A percentile compares a stretch with the other conserved stretches of the same genome.
Evolutionary conservation across 805 yeast species (phyloP).

Genomic region (Wickerhamiella musiphila): DNA sequence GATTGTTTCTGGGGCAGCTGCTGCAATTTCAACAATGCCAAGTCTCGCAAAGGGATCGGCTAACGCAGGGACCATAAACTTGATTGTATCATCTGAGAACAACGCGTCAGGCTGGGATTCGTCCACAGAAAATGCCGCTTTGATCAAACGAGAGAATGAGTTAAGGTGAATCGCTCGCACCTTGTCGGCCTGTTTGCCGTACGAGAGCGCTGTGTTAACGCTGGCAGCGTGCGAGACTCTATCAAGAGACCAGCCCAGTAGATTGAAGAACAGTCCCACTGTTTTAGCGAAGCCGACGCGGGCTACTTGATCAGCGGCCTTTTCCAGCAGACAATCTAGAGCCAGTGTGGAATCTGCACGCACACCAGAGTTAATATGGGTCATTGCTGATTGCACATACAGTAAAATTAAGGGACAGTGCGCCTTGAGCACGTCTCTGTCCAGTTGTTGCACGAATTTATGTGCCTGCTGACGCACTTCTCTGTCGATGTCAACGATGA

Average conservation of each 20-base stretch:
- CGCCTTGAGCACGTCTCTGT: slow-evolving; percentile 21
- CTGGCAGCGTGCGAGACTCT: slow-evolving; percentile 9
- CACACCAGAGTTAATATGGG: slow-evolving; percentile 66
- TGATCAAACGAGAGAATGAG: slow-evolving; percentile 10
- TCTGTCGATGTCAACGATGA: slow-evolving; percentile 48
- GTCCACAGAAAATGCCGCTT: slow-evolving; percentile 8
- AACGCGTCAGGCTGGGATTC: background rate
- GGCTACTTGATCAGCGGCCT: slow-evolving; percentile 9
- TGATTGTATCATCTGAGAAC: slow-evolving; percentile 10
- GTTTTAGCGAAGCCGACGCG: slow-evolving; percentile 14
- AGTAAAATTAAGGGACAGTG: slow-evolving; percentile 29
- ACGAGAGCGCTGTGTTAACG: slow-evolving; percentile 11
- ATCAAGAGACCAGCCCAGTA: slow-evolving; percentile 49
- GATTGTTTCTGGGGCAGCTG: slow-evolving; percentile 4
- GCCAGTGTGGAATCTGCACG: slow-evolving; percentile 61
- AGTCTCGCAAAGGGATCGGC: slow-evolving; percentile 10
- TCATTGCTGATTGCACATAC: slow-evolving; percentile 80
- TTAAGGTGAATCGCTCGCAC: slow-evolving; percentile 14
- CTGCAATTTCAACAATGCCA: too few species aligned
- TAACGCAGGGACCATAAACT: slow-evolving; percentile 11
- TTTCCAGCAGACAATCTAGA: slow-evolving; percentile 37
- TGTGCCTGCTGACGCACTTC: slow-evolving; percentile 45
- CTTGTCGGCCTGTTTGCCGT: slow-evolving; percentile 15
- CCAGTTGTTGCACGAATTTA: slow-evolving; percentile 22
- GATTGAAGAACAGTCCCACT: slow-evolving; percentile 45